Conservation (phyloP, 768 basidiomycete genomes). For the Tricholoma furcatifolium region DNA sequence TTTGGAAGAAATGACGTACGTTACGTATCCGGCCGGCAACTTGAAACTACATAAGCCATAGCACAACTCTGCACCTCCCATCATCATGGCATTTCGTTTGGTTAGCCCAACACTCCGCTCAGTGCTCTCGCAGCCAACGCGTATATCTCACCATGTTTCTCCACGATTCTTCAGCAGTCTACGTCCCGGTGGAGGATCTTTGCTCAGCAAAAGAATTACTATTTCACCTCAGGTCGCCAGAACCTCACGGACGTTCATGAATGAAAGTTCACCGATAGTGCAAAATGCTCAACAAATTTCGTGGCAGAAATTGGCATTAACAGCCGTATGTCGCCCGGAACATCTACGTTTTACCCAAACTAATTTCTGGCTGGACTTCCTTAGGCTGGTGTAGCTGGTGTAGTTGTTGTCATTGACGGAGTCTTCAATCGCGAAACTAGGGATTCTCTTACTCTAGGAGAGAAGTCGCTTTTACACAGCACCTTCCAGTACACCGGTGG, state of each 20-base stretch:
- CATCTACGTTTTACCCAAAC: background rate
- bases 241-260: constrained; percentile 47
- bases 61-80: background rate
- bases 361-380: background rate
- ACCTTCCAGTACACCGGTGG: constrained; percentile 84
- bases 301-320: constrained; percentile 42
- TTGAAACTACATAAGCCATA: background rate
- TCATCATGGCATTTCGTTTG: constrained; percentile 13
- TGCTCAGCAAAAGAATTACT: constrained; percentile 25
- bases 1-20: background rate
- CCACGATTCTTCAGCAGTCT: constrained; percentile 24
- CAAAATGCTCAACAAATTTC: constrained; percentile 31
- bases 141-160: constrained; percentile 1
- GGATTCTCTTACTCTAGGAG: constrained; percentile 57
- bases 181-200: constrained; percentile 27
- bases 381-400: constrained; percentile 72
- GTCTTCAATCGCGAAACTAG: constrained; percentile 80
- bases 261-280: constrained; percentile 35
- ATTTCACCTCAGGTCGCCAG: constrained; percentile 20
- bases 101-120: constrained; percentile 9
- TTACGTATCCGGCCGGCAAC: background rate
- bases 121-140: constrained; percentile 7
- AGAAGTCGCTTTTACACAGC: constrained; percentile 70
- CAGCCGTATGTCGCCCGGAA: constrained; percentile 40
- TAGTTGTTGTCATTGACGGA: constrained; percentile 59